These are phyloP conservation scores for Trametes cingulata DNA, from an alignment of 768 basidiomycete genomes.

Conservation along the genomic window DNA sequence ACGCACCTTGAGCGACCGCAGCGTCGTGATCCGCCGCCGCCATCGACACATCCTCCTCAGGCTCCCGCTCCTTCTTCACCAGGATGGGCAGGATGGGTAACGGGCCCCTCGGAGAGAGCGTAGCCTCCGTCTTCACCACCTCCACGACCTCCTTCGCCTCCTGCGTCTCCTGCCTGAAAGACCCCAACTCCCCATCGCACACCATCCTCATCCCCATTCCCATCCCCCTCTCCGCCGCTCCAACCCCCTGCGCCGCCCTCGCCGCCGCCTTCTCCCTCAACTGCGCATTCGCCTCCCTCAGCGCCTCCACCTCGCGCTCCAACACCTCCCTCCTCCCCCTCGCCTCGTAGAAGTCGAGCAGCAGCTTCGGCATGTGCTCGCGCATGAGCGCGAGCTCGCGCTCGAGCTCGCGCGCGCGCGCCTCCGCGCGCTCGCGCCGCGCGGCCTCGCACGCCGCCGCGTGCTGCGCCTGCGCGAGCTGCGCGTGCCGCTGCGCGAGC, in stretches of 20 bases:
- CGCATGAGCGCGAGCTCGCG: neutral
- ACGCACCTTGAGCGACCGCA: neutral
- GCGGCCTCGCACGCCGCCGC: neutral
- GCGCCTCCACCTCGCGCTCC: neutral
- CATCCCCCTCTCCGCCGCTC: too few species aligned
- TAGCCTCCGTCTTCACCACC: neutral
- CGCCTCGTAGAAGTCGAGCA: neutral
- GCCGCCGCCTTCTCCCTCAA: constrained; percentile 5
- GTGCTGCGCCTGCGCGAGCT: neutral
- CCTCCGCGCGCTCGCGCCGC: neutral
- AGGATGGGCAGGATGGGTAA: too few species aligned
- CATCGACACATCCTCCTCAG: neutral
- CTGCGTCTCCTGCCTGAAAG: neutral
- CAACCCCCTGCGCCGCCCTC: neutral
- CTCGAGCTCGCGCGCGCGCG: neutral
- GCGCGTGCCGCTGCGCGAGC: neutral
- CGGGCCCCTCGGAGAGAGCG: too few species aligned
- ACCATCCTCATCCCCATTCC: too few species aligned
- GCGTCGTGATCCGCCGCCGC: neutral
- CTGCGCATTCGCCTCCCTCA: constrained; percentile 7
- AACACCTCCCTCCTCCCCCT: neutral
- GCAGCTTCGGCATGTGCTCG: constrained; percentile 5
- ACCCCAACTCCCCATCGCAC: too few species aligned
- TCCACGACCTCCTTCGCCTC: neutral
- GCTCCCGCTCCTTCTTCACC: neutral